Conservation (phyloP, 768 basidiomycete genomes). For the Sistotremastrum suecicum region DNA sequence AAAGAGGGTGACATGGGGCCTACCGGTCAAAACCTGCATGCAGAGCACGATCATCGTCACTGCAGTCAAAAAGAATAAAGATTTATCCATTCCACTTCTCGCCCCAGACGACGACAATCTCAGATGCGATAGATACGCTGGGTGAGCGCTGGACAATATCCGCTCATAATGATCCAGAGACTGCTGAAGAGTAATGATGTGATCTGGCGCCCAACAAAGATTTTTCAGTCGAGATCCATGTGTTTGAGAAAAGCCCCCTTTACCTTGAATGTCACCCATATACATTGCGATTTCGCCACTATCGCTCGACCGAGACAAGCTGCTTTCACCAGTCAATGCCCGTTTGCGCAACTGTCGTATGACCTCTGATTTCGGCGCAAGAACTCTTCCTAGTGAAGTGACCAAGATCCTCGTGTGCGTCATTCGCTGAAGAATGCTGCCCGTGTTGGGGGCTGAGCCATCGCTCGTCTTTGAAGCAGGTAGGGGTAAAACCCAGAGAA, state of each 20-base stretch:
- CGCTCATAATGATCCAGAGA: slow-evolving; percentile 77
- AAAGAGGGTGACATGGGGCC: slow-evolving; percentile 9
- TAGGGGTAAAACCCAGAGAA: too few relatives aligned
- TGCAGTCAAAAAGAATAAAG: slow-evolving; percentile 50
- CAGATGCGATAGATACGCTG: slow-evolving; percentile 71
- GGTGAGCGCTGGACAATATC: slow-evolving; percentile 77
- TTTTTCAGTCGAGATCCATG: background rate
- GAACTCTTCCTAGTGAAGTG: slow-evolving; percentile 58
- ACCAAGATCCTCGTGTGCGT: slow-evolving; percentile 66
- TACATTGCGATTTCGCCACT: slow-evolving; percentile 63
- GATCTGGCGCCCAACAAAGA: slow-evolving; percentile 36
- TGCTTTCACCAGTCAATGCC: slow-evolving; percentile 29
- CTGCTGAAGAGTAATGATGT: slow-evolving; percentile 78
- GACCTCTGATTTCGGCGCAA: slow-evolving; percentile 75
- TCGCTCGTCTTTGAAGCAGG: too few relatives aligned
- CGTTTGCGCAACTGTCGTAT: slow-evolving; percentile 69
- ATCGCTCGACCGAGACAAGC: slow-evolving; percentile 6
- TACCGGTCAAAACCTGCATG: slow-evolving; percentile 46
- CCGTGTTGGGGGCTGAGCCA: slow-evolving; percentile 10
- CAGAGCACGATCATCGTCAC: slow-evolving; percentile 56
- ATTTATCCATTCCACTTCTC: slow-evolving; percentile 49
- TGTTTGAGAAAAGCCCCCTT: slow-evolving; percentile 6
- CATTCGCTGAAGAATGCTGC: slow-evolving; percentile 56
- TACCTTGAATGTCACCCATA: slow-evolving; percentile 87
- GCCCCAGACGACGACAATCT: slow-evolving; percentile 43